A percentile compares a stretch with the other conserved stretches of the same genome.
phyloP scores from a whole-genome alignment of 179 eudicot species.

The Actinidia arguta region DNA sequence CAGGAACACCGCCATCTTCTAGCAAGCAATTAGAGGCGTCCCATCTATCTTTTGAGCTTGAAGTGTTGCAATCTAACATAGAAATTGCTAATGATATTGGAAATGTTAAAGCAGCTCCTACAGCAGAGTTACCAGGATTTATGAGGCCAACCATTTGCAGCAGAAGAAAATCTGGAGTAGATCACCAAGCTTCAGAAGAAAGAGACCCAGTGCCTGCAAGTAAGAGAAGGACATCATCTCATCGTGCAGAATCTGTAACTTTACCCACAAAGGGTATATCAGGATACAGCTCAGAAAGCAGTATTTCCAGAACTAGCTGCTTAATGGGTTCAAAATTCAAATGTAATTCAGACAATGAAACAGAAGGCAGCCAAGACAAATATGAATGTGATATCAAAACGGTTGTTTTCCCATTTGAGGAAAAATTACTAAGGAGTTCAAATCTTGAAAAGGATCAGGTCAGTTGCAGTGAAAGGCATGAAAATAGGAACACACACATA shows the following conservation, averaged over 20 bases:
- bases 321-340: slow-evolving; percentile 20
- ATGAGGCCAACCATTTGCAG: slow-evolving; percentile 37
- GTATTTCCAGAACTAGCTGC: slow-evolving; percentile 33
- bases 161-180: slow-evolving; percentile 24
- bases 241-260: slow-evolving; percentile 29
- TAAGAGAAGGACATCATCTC: slow-evolving; percentile 12
- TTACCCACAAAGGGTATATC: slow-evolving; percentile 18
- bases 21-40: slow-evolving; percentile 22
- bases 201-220: slow-evolving; percentile 16
- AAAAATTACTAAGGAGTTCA: background rate
- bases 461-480: background rate
- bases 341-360: slow-evolving; percentile 20
- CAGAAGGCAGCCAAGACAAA: slow-evolving; percentile 18
- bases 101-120: slow-evolving; percentile 1
- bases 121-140: slow-evolving; percentile 30
- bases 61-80: background rate
- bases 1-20: slow-evolving; percentile 12
- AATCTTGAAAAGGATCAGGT: background rate
- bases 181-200: background rate
- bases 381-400: slow-evolving; percentile 18
- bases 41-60: slow-evolving; percentile 17
- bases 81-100: background rate
- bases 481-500: background rate
- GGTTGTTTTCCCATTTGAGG: slow-evolving; percentile 1
- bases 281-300: slow-evolving; percentile 31